Evolutionary conservation across 352 stramenopile species (phyloP).

Genomic region (Globisporangium nagaii): DNA sequence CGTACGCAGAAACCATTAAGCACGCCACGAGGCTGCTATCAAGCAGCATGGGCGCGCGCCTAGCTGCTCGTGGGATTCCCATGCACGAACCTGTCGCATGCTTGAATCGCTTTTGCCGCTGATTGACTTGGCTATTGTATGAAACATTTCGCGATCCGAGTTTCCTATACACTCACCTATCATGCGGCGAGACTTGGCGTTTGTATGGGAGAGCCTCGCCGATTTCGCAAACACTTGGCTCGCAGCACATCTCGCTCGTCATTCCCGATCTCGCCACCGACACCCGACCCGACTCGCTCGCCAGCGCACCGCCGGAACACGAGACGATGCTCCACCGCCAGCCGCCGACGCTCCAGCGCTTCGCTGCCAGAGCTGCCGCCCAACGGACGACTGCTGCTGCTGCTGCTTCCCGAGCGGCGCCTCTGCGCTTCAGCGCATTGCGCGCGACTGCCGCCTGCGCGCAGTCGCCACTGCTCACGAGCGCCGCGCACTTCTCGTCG

Average conservation of each 20-base stretch:
- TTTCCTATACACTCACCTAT: too few species aligned
- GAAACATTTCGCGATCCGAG: background rate
- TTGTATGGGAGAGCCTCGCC: too few species aligned
- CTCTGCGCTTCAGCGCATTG: background rate
- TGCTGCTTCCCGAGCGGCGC: background rate
- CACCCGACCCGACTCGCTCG: too few species aligned
- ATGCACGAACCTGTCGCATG: slow-evolving; percentile 10
- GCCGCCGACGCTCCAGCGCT: slow-evolving; percentile 4
- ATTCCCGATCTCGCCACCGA: background rate
- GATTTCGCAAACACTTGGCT: background rate
- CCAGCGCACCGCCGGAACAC: too few species aligned
- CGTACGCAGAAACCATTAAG: background rate
- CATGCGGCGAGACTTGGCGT: too few species aligned
- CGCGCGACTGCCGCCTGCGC: background rate
- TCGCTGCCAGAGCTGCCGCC: background rate
- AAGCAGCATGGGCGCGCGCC: background rate
- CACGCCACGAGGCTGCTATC: too few species aligned
- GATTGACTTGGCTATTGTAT: background rate
- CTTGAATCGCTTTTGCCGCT: background rate
- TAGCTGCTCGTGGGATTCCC: too few species aligned
- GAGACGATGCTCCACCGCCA: background rate
- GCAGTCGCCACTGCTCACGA: background rate
- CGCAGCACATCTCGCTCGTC: background rate
- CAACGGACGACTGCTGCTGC: background rate
- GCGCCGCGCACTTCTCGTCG: slow-evolving; percentile 1